Evolutionary conservation across 192 early-diverging fungal species (phyloP), one percentile per base, ranked within the genome.

Genomic region (Coemansia sp.): DNA sequence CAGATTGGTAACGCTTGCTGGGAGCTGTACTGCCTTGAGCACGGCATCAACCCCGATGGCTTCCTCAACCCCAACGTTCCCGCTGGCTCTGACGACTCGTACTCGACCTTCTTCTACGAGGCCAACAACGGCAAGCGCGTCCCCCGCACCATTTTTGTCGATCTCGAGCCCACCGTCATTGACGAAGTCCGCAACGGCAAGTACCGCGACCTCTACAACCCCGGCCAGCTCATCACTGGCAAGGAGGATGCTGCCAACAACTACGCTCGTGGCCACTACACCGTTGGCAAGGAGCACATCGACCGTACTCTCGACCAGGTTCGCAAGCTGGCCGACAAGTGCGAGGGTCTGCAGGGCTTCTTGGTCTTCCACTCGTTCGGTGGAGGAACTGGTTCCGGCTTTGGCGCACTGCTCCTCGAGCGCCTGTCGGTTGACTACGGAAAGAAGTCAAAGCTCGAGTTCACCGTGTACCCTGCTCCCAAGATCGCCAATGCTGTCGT

Each of bases 1-100:
- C 97, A 99, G 83, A 99, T 99, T 74, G 97, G 97, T 92, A 98
- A 98, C 88, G 94, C 95, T 87, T 99, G 97, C 85, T 99, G 97
- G 97, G 97, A 99, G 86, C 92, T 99, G 84, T 91, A 89, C 84
- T 93, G 88, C 73, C 85, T 90, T 53, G 97, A 99, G 83, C 97
- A 99, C 86, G 95, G 95, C 66, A 95, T 99, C 75, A 88, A 92
- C 74, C 94, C 96, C 67, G 96, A 98, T 77, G 96, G 96, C 70
- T 70, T 69, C 62, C 50, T 74, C 43, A 63, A 75, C 73, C 70
- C 74, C 24, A 57, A 48, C 39, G 56, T 65, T 16, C 61, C 67
- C 37, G 50, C 57, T 26, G 58, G 66, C 28, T 85, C 87, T 68
- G 89, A 92, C 69, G 92, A 94, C 73, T 96, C 94, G 60, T 97